phyloP scores from a whole-genome alignment of 441 rosid genomes.

The Gossypium davidsonii region DNA sequence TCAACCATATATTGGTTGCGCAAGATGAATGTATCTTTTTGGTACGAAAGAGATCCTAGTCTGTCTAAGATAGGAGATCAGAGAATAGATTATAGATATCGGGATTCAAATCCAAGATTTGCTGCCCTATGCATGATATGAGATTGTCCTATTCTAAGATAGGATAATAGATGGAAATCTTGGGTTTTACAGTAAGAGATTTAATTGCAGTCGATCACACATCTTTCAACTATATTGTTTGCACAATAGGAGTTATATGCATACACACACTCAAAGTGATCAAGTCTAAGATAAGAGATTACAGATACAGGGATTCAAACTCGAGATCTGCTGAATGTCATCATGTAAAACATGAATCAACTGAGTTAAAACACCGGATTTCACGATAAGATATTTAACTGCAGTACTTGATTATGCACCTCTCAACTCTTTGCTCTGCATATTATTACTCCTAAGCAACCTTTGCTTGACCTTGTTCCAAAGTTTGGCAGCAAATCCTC shows the following conservation, averaged over 20 bases:
- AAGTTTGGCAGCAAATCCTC: conserved; percentile 26
- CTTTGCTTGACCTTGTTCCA: conserved; percentile 43
- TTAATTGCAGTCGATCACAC: neutral
- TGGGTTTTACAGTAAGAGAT: too few relatives aligned
- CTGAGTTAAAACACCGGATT: neutral
- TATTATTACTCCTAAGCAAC: conserved; percentile 15
- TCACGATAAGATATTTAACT: neutral
- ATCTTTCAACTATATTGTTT: neutral
- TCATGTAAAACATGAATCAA: neutral
- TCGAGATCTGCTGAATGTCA: neutral
- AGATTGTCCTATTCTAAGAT: too few relatives aligned
- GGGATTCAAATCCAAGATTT: too few relatives aligned
- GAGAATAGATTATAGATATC: too few relatives aligned
- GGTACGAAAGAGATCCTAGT: too few relatives aligned
- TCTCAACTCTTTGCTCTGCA: conserved; percentile 7
- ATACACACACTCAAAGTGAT: neutral
- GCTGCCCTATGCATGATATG: too few relatives aligned
- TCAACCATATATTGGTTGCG: too few relatives aligned
- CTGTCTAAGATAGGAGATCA: too few relatives aligned
- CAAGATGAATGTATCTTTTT: too few relatives aligned
- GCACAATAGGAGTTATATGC: neutral
- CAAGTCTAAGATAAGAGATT: neutral
- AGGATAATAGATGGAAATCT: too few relatives aligned
- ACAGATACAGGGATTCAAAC: neutral
- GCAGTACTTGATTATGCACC: neutral